Evolutionary conservation across 148 eudicot genomes (phyloP).

Genomic region (Rhododendron kiyosumense): DNA sequence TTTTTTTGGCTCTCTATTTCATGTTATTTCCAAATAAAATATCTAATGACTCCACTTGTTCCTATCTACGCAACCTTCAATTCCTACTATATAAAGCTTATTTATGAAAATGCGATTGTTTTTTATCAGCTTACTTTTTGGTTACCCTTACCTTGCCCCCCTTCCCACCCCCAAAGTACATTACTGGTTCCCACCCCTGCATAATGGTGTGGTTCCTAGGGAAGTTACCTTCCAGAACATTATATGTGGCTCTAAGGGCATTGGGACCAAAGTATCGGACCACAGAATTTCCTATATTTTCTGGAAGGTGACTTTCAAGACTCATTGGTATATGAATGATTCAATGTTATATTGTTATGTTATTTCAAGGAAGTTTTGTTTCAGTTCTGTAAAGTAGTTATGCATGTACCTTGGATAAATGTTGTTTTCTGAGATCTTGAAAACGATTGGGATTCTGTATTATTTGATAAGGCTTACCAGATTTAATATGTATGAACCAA

Average conservation of each 20-base stretch:
- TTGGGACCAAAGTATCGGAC: neutral
- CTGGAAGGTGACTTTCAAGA: neutral
- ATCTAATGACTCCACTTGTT: neutral
- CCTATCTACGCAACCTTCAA: neutral
- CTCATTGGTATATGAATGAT: neutral
- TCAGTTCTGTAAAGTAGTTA: neutral
- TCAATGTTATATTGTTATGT: neutral
- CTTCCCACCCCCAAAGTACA: neutral
- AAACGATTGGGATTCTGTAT: neutral
- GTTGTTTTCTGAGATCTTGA: neutral
- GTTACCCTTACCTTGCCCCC: neutral
- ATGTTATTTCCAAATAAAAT: neutral
- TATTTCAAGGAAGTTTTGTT: neutral
- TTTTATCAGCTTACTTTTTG: neutral
- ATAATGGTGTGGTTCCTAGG: neutral
- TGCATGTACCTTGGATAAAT: neutral
- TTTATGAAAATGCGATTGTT: neutral
- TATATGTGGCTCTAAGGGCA: neutral
- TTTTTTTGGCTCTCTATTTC: neutral
- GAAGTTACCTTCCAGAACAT: no score
- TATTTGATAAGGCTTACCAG: neutral
- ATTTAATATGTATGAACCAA: neutral
- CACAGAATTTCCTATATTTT: neutral
- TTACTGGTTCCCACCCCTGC: neutral
- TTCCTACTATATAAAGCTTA: neutral